Evolutionary conservation across 2,329 filamentous ascomycete genomes (phyloP), one percentile per base, ranked within the genome.

Genomic region (Tolypocladium album): DNA sequence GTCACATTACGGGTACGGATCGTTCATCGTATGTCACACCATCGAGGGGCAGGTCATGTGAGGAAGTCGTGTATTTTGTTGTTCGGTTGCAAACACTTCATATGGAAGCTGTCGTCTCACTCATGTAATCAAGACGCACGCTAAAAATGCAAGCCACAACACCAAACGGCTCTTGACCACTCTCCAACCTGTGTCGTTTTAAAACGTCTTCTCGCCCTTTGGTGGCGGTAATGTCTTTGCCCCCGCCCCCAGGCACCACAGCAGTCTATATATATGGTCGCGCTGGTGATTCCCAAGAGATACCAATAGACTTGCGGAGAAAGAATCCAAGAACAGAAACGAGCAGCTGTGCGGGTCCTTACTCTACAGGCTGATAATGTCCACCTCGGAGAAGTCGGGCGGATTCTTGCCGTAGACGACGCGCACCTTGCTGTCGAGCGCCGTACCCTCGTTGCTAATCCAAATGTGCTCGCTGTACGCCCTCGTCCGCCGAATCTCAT

Each of bases 401-500:
- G 92, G 92, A 62, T 91, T 89, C 63, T 85, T 85, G 64, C 88
- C 88, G 72, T 94, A 97, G 43, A 96, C 84, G 6, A 96, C 91
- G 22, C 88, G 85, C 38, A 85, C 85, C 72, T 91, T 92, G 60
- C 86, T 88, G 76, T 97, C 91, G 66, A 97, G 78, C 12, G 90
- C 89, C 24, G 93, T 92, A 61, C 92, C 92, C 71, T 95, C 89
- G 72, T 97, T 97, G 67, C 90, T 96, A 70, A 97, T 92, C 89
- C 92, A 96, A 58, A 97, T 88, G 63, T 85, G 80, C 61, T 89
- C 84, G 69, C 88, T 93, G 71, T 92, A 89, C 56, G 81, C 79
- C 64, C 87, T 82, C 8, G 92, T 96, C 42, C 89, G 81, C 68
- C 81, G 81, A 53, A 97, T 88, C 76, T 99, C 94, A 66, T 97